Evolutionary conservation across 768 basidiomycete species (phyloP), one percentile per base, ranked within the genome.

Genomic region (Amanita rimosa): DNA sequence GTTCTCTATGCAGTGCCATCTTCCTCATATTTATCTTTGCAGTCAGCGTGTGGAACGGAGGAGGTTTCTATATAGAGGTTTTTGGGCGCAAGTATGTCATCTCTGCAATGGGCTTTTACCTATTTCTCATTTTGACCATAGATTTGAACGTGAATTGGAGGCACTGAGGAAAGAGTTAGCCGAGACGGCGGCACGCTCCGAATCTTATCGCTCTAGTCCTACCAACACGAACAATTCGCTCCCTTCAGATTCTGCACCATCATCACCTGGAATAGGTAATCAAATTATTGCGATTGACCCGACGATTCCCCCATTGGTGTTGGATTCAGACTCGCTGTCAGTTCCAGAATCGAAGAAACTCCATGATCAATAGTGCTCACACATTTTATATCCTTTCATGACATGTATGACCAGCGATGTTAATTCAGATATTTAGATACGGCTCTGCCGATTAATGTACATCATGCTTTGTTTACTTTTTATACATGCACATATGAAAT

Each of bases 1-100:
- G 82, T 56, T 67, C 85, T 3, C 68, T 74, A 49, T 88, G 84
- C 78, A 92, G 88, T 55, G 79, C 75, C 14, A 63, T 73, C 2
- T 96, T 92, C 67, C 65, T 97, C 19, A 66, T 94, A 34, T 54
- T 76, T 54, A 85, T 97, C 38, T 89, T 97, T 58, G 70, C 76
- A 13, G 88, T 92, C 39, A 86, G 86, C 51, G 91, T 86, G 0
- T 98, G 93, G 93, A 98, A 97, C 60, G 94, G 94, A 8, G 92
- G 87, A 19, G 89, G 88, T 1, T 96, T 83, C 71, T 96, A 96
- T 62, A 93, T 96, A 47, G 93, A 96, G 62, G 93, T 96, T 16
- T 96, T 95, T 60, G 93, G 93, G 24, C 80, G 93, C 67, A 95
- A 96, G 93, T 94, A 54, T 56, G 89, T 76, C 21, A 8, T 48